Evolutionary conservation across 306 rosid genomes (phyloP).

Genomic region (cucumber (Cucumis sativus)): DNA sequence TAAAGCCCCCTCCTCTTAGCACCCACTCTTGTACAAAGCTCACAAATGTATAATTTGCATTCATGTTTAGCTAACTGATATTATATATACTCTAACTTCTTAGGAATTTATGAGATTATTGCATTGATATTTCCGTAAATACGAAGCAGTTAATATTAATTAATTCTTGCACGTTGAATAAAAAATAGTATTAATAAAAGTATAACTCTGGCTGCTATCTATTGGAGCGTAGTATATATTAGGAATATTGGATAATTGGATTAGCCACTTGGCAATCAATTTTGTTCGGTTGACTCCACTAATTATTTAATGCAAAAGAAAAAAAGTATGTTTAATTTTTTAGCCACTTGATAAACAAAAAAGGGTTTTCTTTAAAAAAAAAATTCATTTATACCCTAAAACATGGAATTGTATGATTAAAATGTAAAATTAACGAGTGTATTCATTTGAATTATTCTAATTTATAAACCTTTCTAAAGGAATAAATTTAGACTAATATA

Average conservation of each 20-base stretch:
- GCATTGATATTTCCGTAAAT: neutral
- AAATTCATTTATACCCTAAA: too few relatives aligned
- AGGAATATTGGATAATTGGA: neutral
- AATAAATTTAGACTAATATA: too few relatives aligned
- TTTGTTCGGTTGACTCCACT: neutral
- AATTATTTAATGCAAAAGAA: too few relatives aligned
- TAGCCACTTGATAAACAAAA: too few relatives aligned
- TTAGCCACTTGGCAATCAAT: neutral
- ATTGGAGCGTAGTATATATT: neutral
- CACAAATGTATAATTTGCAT: neutral
- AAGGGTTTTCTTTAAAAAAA: too few relatives aligned
- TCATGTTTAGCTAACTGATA: neutral
- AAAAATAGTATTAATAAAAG: neutral
- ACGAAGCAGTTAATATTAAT: neutral
- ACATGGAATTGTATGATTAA: too few relatives aligned
- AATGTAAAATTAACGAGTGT: too few relatives aligned
- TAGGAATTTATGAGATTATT: neutral
- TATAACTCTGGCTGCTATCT: neutral
- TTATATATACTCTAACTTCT: neutral
- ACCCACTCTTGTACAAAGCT: neutral
- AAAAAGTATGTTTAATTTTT: too few relatives aligned
- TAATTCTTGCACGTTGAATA: neutral
- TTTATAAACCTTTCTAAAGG: too few relatives aligned
- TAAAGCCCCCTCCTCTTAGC: neutral
- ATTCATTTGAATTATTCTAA: too few relatives aligned